Percentiles rank a stretch among this genome's conserved stretches.
These are phyloP conservation scores for Grigorovia yakushimaensis DNA, from an alignment of 805 yeast species.

Conservation along the genomic window DNA sequence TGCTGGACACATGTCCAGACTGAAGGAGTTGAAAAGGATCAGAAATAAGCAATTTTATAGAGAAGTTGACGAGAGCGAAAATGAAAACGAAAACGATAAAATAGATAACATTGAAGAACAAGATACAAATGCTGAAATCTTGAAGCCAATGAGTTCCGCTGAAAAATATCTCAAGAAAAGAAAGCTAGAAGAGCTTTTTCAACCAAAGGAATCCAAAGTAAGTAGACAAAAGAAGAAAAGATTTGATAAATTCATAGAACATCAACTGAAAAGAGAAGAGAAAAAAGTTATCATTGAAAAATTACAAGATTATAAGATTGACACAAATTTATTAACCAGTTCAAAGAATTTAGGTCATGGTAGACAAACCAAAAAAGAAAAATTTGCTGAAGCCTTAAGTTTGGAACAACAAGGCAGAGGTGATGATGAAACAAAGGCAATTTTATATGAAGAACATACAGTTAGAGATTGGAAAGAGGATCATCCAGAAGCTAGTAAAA, in stretches of 20 bases:
- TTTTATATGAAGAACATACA: slow-evolving; percentile 61
- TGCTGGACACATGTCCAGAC: slow-evolving; percentile 73
- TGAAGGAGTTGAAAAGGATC: slow-evolving; percentile 53
- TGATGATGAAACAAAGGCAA: slow-evolving; percentile 47
- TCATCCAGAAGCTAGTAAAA: slow-evolving; percentile 14
- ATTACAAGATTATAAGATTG: slow-evolving; percentile 52
- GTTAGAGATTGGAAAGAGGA: slow-evolving; percentile 51
- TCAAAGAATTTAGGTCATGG: slow-evolving; percentile 75
- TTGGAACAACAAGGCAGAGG: slow-evolving; percentile 64
- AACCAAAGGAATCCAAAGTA: slow-evolving; percentile 57
- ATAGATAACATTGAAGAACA: slow-evolving; percentile 9
- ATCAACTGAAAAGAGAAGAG: slow-evolving; percentile 82
- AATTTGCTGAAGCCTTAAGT: slow-evolving; percentile 63
- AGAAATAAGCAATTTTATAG: slow-evolving; percentile 61
- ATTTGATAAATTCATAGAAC: slow-evolving; percentile 85
- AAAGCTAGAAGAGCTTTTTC: slow-evolving; percentile 47
- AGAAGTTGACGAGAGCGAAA: slow-evolving; percentile 37
- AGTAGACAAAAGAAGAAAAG: slow-evolving; percentile 68
- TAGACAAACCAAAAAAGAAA: slow-evolving; percentile 54
- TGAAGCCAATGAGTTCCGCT: slow-evolving; percentile 52
- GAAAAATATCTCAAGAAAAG: slow-evolving; percentile 61
- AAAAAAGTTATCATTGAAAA: slow-evolving; percentile 68
- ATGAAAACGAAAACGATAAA: slow-evolving; percentile 21
- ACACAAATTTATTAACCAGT: slow-evolving; percentile 58
- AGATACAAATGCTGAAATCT: slow-evolving; percentile 51